phyloP scores from a whole-genome alignment of 257 asterid genomes.

The Solanum phureja region DNA sequence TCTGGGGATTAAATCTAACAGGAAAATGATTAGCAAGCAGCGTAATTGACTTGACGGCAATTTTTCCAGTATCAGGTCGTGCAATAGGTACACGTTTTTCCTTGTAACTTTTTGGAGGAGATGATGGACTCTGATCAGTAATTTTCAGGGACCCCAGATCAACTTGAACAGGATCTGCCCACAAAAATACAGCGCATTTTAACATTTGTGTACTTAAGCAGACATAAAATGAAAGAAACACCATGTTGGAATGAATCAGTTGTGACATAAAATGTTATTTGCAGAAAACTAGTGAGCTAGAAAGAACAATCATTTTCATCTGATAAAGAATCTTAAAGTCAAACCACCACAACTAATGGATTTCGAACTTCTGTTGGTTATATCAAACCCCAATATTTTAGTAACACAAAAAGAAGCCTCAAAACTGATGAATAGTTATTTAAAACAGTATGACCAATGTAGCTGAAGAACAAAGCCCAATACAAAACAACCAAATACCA shows the following conservation, averaged over 20 bases:
- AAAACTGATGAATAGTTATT: neutral
- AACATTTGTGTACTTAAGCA: neutral
- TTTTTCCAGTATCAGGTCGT: conserved; percentile 51
- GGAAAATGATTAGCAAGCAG: conserved; percentile 63
- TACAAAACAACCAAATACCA: neutral
- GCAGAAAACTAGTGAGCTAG: neutral
- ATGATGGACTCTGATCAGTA: conserved; percentile 2
- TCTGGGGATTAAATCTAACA: conserved; percentile 17
- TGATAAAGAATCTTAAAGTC: neutral
- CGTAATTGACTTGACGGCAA: conserved; percentile 12
- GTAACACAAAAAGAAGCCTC: neutral
- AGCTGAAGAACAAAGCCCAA: neutral
- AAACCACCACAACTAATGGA: neutral
- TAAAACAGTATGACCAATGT: neutral
- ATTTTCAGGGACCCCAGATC: conserved; percentile 7
- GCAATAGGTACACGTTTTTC: conserved; percentile 22
- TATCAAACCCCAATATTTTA: neutral
- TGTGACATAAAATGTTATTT: neutral
- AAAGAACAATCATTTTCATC: neutral
- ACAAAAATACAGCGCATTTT: neutral
- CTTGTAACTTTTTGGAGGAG: neutral
- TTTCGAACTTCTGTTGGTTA: neutral
- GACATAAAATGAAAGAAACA: neutral
- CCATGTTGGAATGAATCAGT: neutral
- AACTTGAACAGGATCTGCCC: conserved; percentile 12